Evolutionary conservation across 1,284 basidiomycete species (phyloP).

Genomic region (Heterobasidion irregulare): DNA sequence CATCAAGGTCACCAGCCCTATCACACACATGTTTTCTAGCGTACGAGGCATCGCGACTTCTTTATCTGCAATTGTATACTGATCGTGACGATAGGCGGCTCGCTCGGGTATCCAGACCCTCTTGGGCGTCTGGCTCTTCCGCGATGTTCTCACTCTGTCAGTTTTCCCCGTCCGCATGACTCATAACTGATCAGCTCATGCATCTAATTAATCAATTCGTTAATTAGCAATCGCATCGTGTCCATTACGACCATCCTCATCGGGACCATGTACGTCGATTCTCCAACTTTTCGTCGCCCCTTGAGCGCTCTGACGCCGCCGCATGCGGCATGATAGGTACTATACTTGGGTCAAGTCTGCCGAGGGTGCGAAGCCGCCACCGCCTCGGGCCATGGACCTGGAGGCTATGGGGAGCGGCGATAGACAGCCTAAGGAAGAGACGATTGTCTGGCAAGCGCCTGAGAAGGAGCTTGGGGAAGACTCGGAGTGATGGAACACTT

Average conservation of each 20-base stretch:
- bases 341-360: constrained; percentile 63
- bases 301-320: background rate
- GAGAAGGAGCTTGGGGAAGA: no score
- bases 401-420: constrained; percentile 21
- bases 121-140: constrained; percentile 60
- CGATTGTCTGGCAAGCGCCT: constrained; percentile 5
- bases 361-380: constrained; percentile 26
- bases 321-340: constrained; percentile 27
- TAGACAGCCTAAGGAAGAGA: constrained; percentile 13
- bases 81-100: constrained; percentile 39
- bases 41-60: constrained; percentile 30
- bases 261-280: constrained; percentile 45
- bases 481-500: no score
- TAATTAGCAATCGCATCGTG: constrained; percentile 38
- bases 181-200: background rate
- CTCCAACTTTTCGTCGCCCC: background rate
- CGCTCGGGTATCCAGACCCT: constrained; percentile 69
- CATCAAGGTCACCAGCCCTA: constrained; percentile 66
- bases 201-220: no score
- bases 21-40: constrained; percentile 72
- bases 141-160: constrained; percentile 57
- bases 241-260: constrained; percentile 55
- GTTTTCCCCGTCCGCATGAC: constrained; percentile 14
- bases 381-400: constrained; percentile 28
- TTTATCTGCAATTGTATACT: background rate